A percentile compares a stretch with the other conserved stretches of the same genome.
phyloP scores from a whole-genome alignment of 805 yeast genomes.

The Candida maesae region DNA sequence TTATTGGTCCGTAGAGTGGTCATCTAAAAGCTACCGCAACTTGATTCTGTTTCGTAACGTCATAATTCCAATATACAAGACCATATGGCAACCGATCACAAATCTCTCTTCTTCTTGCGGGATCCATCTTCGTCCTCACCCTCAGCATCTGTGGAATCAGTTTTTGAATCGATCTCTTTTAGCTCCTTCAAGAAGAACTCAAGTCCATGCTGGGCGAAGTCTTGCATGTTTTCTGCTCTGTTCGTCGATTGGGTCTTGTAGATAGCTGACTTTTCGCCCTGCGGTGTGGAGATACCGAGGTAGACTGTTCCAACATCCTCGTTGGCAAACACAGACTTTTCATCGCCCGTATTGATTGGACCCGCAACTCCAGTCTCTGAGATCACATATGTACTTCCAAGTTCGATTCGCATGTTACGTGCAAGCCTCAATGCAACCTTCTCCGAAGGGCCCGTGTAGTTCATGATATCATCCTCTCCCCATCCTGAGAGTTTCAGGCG shows the following conservation, averaged over 20 bases:
- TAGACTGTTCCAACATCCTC: constrained; percentile 62
- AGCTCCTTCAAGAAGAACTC: constrained; percentile 53
- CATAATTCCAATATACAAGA: not conserved
- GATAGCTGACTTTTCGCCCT: constrained; percentile 45
- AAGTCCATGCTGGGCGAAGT: constrained; percentile 67
- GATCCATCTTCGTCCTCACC: constrained; percentile 4
- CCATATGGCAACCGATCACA: not conserved
- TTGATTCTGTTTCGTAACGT: not conserved
- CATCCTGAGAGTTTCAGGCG: constrained; percentile 75
- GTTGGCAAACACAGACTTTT: constrained; percentile 31
- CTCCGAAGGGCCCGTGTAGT: constrained; percentile 80
- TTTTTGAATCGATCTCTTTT: constrained; percentile 19
- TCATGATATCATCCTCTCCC: constrained; percentile 63
- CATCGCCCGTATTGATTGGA: constrained; percentile 43
- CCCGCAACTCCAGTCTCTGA: constrained; percentile 92
- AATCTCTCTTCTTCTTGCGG: constrained; percentile 6
- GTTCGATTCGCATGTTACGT: constrained; percentile 70
- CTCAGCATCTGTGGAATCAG: constrained; percentile 1
- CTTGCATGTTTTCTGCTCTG: constrained; percentile 68
- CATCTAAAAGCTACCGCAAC: no score
- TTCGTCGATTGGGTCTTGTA: constrained; percentile 44
- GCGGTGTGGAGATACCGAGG: constrained; percentile 67
- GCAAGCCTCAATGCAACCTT: constrained; percentile 73
- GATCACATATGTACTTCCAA: constrained; percentile 77
- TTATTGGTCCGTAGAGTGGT: no score